These are phyloP conservation scores for Acacia acuminata DNA, from an alignment of 306 rosid genomes.

Conservation along the genomic window DNA sequence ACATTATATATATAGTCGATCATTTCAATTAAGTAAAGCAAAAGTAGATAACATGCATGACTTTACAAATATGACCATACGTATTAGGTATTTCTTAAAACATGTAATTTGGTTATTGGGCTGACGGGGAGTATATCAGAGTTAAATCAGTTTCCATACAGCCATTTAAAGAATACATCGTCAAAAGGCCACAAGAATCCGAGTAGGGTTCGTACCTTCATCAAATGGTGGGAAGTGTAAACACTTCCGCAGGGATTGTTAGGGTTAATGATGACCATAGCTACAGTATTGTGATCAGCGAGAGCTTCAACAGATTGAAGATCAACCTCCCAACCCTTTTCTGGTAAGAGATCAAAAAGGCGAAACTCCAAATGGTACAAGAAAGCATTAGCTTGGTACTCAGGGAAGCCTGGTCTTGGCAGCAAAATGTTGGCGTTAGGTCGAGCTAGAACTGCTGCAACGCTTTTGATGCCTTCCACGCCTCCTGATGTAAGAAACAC, in stretches of 20 bases:
- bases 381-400: slow-evolving; percentile 47
- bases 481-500: slow-evolving; percentile 55
- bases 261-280: slow-evolving; percentile 67
- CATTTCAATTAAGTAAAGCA: background rate
- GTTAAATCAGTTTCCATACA: background rate
- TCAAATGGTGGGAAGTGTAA: slow-evolving; percentile 52
- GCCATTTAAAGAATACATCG: background rate
- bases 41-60: background rate
- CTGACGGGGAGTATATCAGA: background rate
- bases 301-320: slow-evolving; percentile 55
- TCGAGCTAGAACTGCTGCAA: slow-evolving; percentile 54
- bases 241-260: slow-evolving; percentile 42
- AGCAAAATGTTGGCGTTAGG: slow-evolving; percentile 71
- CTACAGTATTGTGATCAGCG: slow-evolving; percentile 64
- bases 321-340: slow-evolving; percentile 66
- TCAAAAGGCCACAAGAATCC: background rate
- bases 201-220: slow-evolving; percentile 35
- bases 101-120: too few species aligned
- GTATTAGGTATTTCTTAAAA: too few species aligned
- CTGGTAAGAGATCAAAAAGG: slow-evolving; percentile 57
- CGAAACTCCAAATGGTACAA: slow-evolving; percentile 54
- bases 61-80: background rate
- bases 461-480: slow-evolving; percentile 57
- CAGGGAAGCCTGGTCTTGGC: slow-evolving; percentile 73
- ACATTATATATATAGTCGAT: too few species aligned